phyloP scores from a whole-genome alignment of 2,329 filamentous ascomycete genomes.

The Herpotrichia juniperi region DNA sequence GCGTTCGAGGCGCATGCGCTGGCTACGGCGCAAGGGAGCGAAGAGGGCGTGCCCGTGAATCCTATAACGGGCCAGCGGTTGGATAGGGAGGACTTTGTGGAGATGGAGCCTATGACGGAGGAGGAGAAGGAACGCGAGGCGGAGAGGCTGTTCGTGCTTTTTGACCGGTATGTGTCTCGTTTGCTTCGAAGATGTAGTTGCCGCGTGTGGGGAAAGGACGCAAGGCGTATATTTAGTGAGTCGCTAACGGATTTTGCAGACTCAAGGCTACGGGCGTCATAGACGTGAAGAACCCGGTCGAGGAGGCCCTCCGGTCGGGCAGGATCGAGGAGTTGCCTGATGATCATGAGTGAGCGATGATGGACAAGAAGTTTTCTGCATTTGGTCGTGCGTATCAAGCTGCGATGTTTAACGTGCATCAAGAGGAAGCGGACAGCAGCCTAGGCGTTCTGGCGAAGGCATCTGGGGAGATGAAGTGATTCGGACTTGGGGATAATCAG shows the following conservation, averaged over 20 bases:
- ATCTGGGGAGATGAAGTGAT: too few species aligned
- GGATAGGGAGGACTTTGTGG: conserved; percentile 67
- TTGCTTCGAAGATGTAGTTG: too few species aligned
- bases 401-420: too few species aligned
- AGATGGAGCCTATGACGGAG: conserved; percentile 77
- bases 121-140: conserved; percentile 94
- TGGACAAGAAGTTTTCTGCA: too few species aligned
- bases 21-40: conserved; percentile 36
- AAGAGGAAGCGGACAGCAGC: too few species aligned
- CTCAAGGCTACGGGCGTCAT: conserved; percentile 78
- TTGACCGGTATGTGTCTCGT: conserved; percentile 79
- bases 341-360: conserved; percentile 42
- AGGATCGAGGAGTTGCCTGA: conserved; percentile 72
- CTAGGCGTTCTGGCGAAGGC: too few species aligned
- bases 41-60: conserved; percentile 63
- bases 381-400: too few species aligned
- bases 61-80: conserved; percentile 86
- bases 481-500: too few species aligned
- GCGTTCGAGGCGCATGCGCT: conserved; percentile 62
- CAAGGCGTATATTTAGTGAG: neutral
- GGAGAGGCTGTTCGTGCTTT: conserved; percentile 86
- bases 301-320: conserved; percentile 71
- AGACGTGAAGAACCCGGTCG: conserved; percentile 79
- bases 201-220: too few species aligned
- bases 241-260: conserved; percentile 39